These are phyloP conservation scores for Claviceps arundinis DNA, from an alignment of 2,329 filamentous ascomycete genomes.

Conservation along the genomic window DNA sequence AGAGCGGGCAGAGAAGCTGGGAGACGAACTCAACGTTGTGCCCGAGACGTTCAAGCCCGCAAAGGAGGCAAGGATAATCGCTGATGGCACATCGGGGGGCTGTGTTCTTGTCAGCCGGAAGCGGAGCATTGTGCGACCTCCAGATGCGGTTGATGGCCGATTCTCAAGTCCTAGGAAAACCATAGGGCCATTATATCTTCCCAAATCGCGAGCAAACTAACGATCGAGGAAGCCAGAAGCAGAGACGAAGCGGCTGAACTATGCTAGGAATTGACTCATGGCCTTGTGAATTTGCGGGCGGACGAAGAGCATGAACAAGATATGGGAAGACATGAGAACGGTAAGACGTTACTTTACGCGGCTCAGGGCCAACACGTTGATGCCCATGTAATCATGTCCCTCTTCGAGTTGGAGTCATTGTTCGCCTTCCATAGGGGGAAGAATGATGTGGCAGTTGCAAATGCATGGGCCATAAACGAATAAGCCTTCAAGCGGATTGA, in stretches of 20 bases:
- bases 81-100: conserved; percentile 15
- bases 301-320: background rate
- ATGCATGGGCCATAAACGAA: no score
- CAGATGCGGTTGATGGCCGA: conserved; percentile 60
- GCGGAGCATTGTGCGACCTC: conserved; percentile 54
- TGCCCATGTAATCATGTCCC: no score
- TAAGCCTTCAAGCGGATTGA: no score
- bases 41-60: conserved; percentile 68
- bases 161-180: conserved; percentile 50
- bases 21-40: conserved; percentile 81
- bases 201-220: background rate
- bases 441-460: no score
- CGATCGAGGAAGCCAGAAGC: background rate
- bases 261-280: background rate
- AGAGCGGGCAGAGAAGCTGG: conserved; percentile 61
- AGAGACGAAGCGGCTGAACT: background rate
- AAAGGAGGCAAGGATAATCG: conserved; percentile 31
- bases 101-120: conserved; percentile 28
- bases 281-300: background rate
- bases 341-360: no score
- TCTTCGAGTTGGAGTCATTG: no score
- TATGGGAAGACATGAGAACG: background rate
- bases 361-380: no score
- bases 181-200: background rate
- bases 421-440: no score